These are phyloP conservation scores for Cladophialophora psammophila DNA, from an alignment of 2,329 filamentous ascomycete species.

Conservation along the genomic window DNA sequence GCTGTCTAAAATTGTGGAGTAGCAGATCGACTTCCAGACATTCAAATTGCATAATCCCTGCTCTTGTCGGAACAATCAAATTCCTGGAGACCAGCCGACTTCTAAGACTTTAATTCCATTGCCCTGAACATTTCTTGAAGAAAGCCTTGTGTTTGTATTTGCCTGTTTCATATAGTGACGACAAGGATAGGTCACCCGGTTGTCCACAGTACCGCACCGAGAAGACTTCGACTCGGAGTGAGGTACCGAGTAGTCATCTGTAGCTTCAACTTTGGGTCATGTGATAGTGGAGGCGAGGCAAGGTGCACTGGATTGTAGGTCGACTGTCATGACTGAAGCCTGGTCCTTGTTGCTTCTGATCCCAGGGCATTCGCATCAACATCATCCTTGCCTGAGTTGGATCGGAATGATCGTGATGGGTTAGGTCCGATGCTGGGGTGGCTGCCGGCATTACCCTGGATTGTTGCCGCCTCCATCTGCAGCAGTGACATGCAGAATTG, in stretches of 20 bases:
- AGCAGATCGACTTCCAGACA: not conserved
- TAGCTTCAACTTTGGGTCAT: not conserved
- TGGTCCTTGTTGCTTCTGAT: not conserved
- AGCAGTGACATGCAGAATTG: slow-evolving; percentile 1
- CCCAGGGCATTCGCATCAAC: not conserved
- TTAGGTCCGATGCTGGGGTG: slow-evolving; percentile 1
- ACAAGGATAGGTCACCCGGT: not conserved
- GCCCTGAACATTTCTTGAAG: not conserved
- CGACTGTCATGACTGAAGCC: not conserved
- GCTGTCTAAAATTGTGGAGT: slow-evolving; percentile 9
- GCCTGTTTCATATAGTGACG: not conserved
- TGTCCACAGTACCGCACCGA: not conserved
- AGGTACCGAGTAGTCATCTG: not conserved
- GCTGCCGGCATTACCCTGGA: not conserved
- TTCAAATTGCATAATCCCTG: slow-evolving; percentile 10
- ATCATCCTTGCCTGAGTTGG: slow-evolving; percentile 1
- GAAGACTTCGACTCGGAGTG: not conserved
- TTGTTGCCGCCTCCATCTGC: not conserved
- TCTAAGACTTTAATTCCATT: not conserved
- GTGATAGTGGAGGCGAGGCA: not conserved
- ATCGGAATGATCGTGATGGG: slow-evolving; percentile 7
- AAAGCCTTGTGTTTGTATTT: not conserved
- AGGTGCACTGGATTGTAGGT: not conserved
- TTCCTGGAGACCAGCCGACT: not conserved
- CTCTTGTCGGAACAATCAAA: not conserved